These are phyloP conservation scores for Colletotrichum gigasporum DNA, from an alignment of 2,329 filamentous ascomycete genomes.

Conservation along the genomic window DNA sequence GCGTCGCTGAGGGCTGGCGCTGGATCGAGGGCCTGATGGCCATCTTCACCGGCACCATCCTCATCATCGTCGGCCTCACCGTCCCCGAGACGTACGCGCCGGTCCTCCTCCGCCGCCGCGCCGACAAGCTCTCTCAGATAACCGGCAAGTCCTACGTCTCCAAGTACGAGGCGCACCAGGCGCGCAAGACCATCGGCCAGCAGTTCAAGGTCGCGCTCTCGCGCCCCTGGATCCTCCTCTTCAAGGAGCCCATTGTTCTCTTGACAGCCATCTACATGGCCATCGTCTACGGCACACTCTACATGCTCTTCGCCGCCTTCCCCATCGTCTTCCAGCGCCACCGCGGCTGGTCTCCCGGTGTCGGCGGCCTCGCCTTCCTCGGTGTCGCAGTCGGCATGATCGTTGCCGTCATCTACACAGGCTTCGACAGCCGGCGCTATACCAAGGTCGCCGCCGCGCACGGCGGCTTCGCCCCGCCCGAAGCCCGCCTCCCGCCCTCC, in stretches of 20 bases:
- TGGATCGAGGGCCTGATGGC: conserved; percentile 76
- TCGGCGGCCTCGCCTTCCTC: conserved; percentile 72
- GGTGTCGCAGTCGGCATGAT: conserved; percentile 76
- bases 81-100: conserved; percentile 43
- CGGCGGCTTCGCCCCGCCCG: conserved; percentile 63
- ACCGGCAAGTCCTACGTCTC: conserved; percentile 38
- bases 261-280: conserved; percentile 74
- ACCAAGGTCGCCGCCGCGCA: conserved; percentile 45
- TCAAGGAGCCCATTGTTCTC: conserved; percentile 76
- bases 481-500: conserved; percentile 63
- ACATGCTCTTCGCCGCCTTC: conserved; percentile 69
- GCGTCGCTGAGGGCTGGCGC: conserved; percentile 71
- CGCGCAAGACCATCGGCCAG: conserved; percentile 45
- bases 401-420: conserved; percentile 58
- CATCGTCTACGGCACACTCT: conserved; percentile 66
- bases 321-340: conserved; percentile 72
- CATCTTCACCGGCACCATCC: conserved; percentile 56
- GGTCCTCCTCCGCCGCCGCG: conserved; percentile 36
- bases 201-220: conserved; percentile 52
- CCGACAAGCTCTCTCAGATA: conserved; percentile 34
- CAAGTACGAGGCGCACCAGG: conserved; percentile 59
- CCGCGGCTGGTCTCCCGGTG: conserved; percentile 67
- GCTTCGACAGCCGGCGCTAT: conserved; percentile 56
- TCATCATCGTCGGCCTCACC: conserved; percentile 57
- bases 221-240: conserved; percentile 75